Evolutionary conservation across 768 basidiomycete genomes (phyloP).

Genomic region (Trametes cingulata): DNA sequence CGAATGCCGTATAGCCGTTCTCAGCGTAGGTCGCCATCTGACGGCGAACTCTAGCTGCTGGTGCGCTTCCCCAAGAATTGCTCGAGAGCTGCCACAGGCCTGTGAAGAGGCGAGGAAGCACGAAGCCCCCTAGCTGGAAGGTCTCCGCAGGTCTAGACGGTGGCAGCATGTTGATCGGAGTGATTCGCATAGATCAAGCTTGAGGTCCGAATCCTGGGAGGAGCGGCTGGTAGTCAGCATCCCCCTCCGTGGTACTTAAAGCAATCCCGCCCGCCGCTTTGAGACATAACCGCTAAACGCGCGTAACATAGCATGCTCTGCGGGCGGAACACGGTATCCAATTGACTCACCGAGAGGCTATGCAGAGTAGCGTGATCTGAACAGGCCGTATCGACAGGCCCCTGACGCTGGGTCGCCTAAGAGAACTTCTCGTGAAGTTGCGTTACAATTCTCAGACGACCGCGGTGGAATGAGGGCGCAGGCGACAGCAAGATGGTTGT

Average conservation of each 20-base stretch:
- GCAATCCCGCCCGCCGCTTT: not conserved
- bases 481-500: not conserved
- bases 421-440: not conserved
- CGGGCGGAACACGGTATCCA: slow-evolving; percentile 8
- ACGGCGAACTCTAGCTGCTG: slow-evolving; percentile 61
- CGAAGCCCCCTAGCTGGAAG: slow-evolving; percentile 26
- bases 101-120: slow-evolving; percentile 30
- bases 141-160: slow-evolving; percentile 19
- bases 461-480: not conserved
- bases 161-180: slow-evolving; percentile 6
- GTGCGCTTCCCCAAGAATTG: slow-evolving; percentile 81
- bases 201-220: not conserved
- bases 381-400: not conserved
- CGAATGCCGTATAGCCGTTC: slow-evolving; percentile 64
- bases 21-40: slow-evolving; percentile 68
- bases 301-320: not conserved
- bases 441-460: not conserved
- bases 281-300: not conserved
- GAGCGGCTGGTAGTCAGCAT: not conserved
- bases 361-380: slow-evolving; percentile 6
- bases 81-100: slow-evolving; percentile 82
- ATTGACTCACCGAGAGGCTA: slow-evolving; percentile 5
- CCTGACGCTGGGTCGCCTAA: not conserved
- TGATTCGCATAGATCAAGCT: not conserved
- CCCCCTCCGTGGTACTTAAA: not conserved